Evolutionary conservation across 2,329 filamentous ascomycete species (phyloP), one percentile per base, ranked within the genome.

Genomic region (Aspergillaceae sp.): DNA sequence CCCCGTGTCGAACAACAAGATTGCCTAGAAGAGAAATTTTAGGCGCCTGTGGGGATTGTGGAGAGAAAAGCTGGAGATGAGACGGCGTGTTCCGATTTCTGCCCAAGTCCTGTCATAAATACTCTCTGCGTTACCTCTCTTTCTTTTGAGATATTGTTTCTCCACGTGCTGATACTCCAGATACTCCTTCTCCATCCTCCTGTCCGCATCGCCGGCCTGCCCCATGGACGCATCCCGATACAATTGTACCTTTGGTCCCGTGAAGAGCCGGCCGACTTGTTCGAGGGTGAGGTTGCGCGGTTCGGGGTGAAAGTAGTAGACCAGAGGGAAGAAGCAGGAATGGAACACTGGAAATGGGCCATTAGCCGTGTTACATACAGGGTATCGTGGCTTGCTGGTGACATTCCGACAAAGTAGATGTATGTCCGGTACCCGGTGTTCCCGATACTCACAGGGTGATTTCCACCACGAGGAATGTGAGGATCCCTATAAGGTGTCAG

Each of bases 301-400:
- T 44, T 67, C 61, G 5, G 65, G 63, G 37, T 67, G 67, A 45
- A 67, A 59, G 47, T 66, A 58, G 56, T 73, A 75, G 28, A 74
- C 68, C 7, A 72, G 63, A 1, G 74, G 74, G 2, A 78, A 65
- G 57, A 78, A 77, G 27, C 62, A 61, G 47, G 65, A 70, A 51
- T 75, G 74, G 59, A 74, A 68, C 1, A 72, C 58, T 56, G 11
- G 9, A 10, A 4, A 19, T 27, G 10, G 19, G 19, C 30, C 6
- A 44, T 44, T 41, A 40, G 4, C 4, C 4, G 7, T 27, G 33
- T 4, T 27, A 8, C 34, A 32, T 27, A 10, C 2, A 5, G 7
- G 3, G 29, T 11, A 7, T 2, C 5, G n/a, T 32, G 27, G 9
- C 11, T 9, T 32, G 19, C 2, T 11, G 6, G 19, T 26, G 7